Percentiles rank a stretch among this genome's conserved stretches.
These are phyloP conservation scores for Coniochaeta sp. DNA, from an alignment of 2,329 filamentous ascomycete species.

Conservation along the genomic window DNA sequence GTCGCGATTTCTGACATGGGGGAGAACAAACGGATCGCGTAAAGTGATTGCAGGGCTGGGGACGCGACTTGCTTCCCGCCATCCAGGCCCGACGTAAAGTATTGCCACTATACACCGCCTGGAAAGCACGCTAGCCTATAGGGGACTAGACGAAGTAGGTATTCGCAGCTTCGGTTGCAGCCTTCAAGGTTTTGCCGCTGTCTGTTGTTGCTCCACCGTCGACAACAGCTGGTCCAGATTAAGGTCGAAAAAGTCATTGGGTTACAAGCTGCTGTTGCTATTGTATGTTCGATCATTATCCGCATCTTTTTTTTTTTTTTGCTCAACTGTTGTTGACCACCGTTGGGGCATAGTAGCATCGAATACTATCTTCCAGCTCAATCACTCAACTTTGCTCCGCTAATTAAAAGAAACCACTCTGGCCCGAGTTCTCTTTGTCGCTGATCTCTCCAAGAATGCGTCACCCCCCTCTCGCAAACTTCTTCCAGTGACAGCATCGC, in stretches of 20 bases:
- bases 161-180: no score
- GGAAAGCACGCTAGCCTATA: background rate
- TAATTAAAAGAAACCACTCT: background rate
- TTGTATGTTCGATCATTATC: background rate
- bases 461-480: background rate
- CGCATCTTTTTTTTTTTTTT: background rate
- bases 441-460: background rate
- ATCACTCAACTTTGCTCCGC: background rate
- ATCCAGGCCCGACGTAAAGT: background rate
- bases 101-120: background rate
- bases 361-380: background rate
- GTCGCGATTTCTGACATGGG: background rate
- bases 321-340: background rate
- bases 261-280: background rate
- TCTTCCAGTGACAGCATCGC: background rate
- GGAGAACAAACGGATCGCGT: background rate
- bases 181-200: no score
- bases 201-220: no score
- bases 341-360: background rate
- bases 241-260: background rate
- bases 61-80: background rate
- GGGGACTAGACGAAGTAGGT: no score
- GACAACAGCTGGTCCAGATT: no score
- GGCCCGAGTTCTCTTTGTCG: background rate
- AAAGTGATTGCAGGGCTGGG: background rate